Conservation (phyloP, 257 asterid species). For the Fraxinus anomala region DNA sequence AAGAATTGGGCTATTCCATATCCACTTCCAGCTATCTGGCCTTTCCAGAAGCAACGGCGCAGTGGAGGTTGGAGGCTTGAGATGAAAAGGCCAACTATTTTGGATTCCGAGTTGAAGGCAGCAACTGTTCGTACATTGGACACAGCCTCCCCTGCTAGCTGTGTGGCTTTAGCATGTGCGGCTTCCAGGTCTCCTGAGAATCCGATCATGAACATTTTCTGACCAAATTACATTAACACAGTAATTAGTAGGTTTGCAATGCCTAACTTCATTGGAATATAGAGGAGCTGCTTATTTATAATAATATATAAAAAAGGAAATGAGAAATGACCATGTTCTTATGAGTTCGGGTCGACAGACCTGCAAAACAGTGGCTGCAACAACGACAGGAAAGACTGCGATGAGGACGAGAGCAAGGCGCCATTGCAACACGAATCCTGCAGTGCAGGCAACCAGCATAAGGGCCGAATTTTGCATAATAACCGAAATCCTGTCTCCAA, state of each 20-base stretch:
- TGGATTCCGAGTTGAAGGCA: slow-evolving; percentile 79
- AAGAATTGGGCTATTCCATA: slow-evolving; percentile 82
- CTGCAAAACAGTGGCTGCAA: slow-evolving; percentile 91
- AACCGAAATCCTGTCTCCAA: slow-evolving; percentile 86
- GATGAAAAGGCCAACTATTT: slow-evolving; percentile 63
- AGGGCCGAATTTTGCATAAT: slow-evolving; percentile 97
- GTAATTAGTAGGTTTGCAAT: neutral
- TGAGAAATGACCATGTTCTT: neutral
- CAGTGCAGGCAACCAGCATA: slow-evolving; percentile 93
- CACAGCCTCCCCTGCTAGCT: slow-evolving; percentile 94
- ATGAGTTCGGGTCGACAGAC: slow-evolving; percentile 33
- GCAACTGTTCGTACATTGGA: slow-evolving; percentile 86
- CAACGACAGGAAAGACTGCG: slow-evolving; percentile 86
- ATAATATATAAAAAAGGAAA: no score
- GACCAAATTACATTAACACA: slow-evolving; percentile 19
- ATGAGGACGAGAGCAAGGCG: slow-evolving; percentile 88
- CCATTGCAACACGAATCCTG: slow-evolving; percentile 93
- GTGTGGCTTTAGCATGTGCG: slow-evolving; percentile 85
- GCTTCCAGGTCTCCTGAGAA: slow-evolving; percentile 95
- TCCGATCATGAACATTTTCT: slow-evolving; percentile 97
- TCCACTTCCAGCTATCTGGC: slow-evolving; percentile 86
- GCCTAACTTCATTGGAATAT: neutral
- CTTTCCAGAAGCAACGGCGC: slow-evolving; percentile 89
- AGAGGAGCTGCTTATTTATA: neutral
- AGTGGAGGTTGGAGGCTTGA: slow-evolving; percentile 63